Evolutionary conservation across 306 rosid species (phyloP).

Genomic region (Castanea sativa): DNA sequence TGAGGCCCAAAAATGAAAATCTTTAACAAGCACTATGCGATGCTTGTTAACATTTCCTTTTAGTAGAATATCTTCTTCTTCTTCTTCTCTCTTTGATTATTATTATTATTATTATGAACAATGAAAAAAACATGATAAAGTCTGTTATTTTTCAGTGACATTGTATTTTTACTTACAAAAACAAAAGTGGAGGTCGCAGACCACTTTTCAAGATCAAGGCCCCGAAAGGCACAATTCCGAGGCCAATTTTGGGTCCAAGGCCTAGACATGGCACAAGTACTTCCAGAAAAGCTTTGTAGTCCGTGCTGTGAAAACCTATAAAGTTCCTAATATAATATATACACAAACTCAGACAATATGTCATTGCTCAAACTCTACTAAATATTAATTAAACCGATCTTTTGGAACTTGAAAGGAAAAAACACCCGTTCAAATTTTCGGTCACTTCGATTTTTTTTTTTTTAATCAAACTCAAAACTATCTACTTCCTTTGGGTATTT

Average conservation of each 20-base stretch:
- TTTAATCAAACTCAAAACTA: too few relatives aligned
- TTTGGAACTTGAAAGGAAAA: background rate
- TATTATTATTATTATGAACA: too few relatives aligned
- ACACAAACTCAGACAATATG: background rate
- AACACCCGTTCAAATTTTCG: background rate
- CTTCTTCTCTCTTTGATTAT: too few relatives aligned
- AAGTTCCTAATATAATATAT: background rate
- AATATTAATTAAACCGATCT: background rate
- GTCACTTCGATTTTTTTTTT: too few relatives aligned
- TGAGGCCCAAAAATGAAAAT: too few relatives aligned
- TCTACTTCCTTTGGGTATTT: background rate
- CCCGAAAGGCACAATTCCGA: too few relatives aligned
- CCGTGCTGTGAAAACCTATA: background rate
- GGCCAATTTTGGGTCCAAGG: background rate
- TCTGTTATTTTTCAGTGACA: background rate
- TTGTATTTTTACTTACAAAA: background rate
- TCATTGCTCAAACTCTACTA: background rate
- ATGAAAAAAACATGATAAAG: background rate
- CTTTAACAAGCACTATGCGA: too few relatives aligned
- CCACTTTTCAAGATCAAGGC: background rate
- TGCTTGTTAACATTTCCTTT: too few relatives aligned
- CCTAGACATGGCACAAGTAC: background rate
- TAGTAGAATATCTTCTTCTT: too few relatives aligned
- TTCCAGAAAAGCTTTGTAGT: background rate
- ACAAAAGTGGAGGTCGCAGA: background rate